phyloP scores from a whole-genome alignment of 2,329 filamentous ascomycete species.

The Botryotinia globosa region DNA sequence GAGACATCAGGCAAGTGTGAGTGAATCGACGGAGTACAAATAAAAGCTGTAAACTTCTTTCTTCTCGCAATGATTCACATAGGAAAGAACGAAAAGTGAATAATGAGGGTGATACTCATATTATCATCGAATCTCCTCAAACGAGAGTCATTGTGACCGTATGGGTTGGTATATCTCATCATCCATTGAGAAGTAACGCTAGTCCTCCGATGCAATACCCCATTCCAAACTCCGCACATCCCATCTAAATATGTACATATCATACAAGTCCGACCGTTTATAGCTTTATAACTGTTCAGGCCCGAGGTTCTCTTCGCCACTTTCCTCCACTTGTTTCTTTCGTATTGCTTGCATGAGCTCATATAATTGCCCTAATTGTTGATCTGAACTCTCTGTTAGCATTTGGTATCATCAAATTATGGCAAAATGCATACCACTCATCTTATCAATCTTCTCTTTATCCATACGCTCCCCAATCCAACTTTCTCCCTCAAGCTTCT shows the following conservation, averaged over 20 bases:
- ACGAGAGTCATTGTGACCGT: not conserved
- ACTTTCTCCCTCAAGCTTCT: conserved; percentile 80
- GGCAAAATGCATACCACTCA: conserved; percentile 69
- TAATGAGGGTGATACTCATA: not conserved
- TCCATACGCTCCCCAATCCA: conserved; percentile 88
- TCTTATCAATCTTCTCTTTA: conserved; percentile 78
- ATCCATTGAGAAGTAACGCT: conserved; percentile 17
- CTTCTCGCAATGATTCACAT: not conserved
- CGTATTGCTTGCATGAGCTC: conserved; percentile 85
- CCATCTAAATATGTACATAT: conserved; percentile 17
- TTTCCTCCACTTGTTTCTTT: conserved; percentile 36
- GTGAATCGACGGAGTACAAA: not conserved
- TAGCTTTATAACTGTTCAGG: conserved; percentile 16
- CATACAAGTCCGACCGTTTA: not conserved
- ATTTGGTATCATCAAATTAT: not conserved
- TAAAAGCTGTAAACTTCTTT: not conserved
- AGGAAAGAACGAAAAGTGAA: not conserved
- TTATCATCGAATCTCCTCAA: not conserved
- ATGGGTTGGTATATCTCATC: conserved; percentile 1
- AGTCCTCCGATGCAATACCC: conserved; percentile 3
- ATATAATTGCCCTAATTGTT: conserved; percentile 90
- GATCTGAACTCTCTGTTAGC: conserved; percentile 54
- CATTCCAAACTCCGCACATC: not conserved
- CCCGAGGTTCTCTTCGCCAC: conserved; percentile 2
- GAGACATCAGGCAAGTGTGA: not conserved